Base-by-base conservation (phyloP, 1,284 basidiomycete species). In the Vanrija humicola region DNA sequence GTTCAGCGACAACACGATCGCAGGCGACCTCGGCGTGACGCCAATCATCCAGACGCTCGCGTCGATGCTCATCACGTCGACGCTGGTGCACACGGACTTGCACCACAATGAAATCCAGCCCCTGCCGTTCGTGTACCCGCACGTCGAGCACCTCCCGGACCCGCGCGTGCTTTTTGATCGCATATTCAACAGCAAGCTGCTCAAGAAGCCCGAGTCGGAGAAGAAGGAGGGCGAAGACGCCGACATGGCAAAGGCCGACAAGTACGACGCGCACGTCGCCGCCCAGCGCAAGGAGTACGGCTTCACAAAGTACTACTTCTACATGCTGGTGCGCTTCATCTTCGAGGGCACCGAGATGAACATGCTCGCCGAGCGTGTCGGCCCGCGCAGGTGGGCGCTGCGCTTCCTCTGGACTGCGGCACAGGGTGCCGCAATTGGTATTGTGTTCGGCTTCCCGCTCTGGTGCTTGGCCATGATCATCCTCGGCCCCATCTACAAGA, bases 331-430 rank as follows among this genome's bases (percentile, higher is more conserved):
- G 14, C 64, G 76, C 34, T 78, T 77, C 67, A 67, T 69, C 21
- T 77, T 78, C 45, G 76, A 78, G 55, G 76, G 76, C 14, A 76
- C 74, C 0, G 76, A 77, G 56, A 65, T 68, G 56, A 77, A 76
- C 58, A 75, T 75, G 62, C 54, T 77, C 16, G 46, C 67, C n/a
- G 62, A 59, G 25, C 54, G 57, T 14, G 38, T 48, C 9, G 64
- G 53, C 3, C 43, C 66, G 14, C 46, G 43, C 19, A 46, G 54
- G 8, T 73, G 71, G 71, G 58, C 68, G 8, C 64, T 66, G 5
- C 53, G 72, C 6, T 45, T 77, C 5, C 42, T 67, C 1, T 72
- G 74, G 65, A 77, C 76, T 0, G 67, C 64, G 12, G 59, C 67
- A 0, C 76, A 77, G 59, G 76, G 76, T 1, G 68, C 74, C 0